Evolutionary conservation across 1,284 basidiomycete species (phyloP).

Genomic region (Ustilago lituana): DNA sequence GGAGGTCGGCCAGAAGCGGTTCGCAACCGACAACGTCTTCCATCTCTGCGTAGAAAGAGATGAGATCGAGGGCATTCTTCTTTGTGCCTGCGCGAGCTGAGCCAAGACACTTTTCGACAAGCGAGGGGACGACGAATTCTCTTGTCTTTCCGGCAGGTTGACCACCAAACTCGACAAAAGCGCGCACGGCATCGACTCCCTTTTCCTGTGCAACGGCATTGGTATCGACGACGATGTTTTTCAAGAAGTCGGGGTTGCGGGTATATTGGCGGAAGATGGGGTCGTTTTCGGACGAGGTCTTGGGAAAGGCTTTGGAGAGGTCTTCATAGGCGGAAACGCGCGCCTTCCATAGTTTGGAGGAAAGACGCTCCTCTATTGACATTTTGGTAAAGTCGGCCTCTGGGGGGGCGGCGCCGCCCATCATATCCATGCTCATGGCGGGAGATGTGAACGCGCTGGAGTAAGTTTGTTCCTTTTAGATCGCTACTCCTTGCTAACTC

Average conservation of each 20-base stretch:
- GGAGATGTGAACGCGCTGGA: background rate
- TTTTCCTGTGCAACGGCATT: constrained; percentile 99
- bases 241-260: constrained; percentile 72
- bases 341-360: constrained; percentile 88
- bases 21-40: constrained; percentile 81
- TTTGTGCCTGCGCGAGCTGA: constrained; percentile 87
- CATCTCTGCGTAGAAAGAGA: constrained; percentile 89
- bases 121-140: constrained; percentile 81
- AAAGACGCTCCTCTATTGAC: constrained; percentile 81
- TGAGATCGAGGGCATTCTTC: constrained; percentile 84
- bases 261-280: constrained; percentile 91
- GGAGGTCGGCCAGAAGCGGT: constrained; percentile 84
- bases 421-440: constrained; percentile 48
- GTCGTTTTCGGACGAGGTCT: constrained; percentile 85
- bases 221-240: constrained; percentile 72
- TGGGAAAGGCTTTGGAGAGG: constrained; percentile 70
- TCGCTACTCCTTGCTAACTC: no score
- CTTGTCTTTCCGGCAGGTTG: constrained; percentile 78
- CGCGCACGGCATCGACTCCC: constrained; percentile 79
- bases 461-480: no score
- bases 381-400: constrained; percentile 93
- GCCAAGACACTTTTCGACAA: constrained; percentile 96
- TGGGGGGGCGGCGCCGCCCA: constrained; percentile 31
- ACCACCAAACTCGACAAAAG: constrained; percentile 89
- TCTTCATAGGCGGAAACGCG: constrained; percentile 91